phyloP scores from a whole-genome alignment of 176 grass and related monocot species.

The Ananas comosus region DNA sequence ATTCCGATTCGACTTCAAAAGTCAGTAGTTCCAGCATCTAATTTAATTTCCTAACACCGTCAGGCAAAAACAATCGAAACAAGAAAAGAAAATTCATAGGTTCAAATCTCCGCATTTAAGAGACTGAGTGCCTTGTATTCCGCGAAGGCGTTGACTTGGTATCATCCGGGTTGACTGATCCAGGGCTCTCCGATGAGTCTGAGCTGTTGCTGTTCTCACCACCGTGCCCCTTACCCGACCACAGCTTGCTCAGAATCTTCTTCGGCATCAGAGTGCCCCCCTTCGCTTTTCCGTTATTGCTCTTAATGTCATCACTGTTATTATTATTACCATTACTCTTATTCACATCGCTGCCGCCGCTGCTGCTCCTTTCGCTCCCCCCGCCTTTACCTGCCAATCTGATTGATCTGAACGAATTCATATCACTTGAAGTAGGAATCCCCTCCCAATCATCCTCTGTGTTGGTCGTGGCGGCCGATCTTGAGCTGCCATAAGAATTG shows the following conservation, averaged over 20 bases:
- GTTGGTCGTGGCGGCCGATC: conserved; percentile 68
- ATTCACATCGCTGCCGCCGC: conserved; percentile 19
- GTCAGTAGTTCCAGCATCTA: neutral
- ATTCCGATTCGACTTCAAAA: no score
- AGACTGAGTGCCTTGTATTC: conserved; percentile 42
- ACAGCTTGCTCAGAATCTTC: conserved; percentile 88
- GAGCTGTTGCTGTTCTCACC: conserved; percentile 66
- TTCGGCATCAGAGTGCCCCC: conserved; percentile 64
- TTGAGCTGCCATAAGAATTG: conserved; percentile 80
- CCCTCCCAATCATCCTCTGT: conserved; percentile 64
- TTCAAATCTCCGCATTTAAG: conserved; percentile 15
- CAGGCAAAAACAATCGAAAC: conserved; percentile 18
- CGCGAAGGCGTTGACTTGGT: conserved; percentile 50
- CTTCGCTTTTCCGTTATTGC: conserved; percentile 33
- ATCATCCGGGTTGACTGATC: conserved; percentile 57
- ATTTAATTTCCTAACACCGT: conserved; percentile 17
- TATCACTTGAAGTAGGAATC: conserved; percentile 40
- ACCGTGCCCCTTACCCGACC: conserved; percentile 58
- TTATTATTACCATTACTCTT: conserved; percentile 35
- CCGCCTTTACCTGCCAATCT: conserved; percentile 39
- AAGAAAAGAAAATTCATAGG: conserved; percentile 9
- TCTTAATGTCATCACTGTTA: conserved; percentile 33
- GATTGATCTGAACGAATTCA: conserved; percentile 59
- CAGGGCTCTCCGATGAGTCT: conserved; percentile 71
- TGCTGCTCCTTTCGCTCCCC: conserved; percentile 62